Evolutionary conservation across 805 yeast genomes (phyloP).

Genomic region (Myxozyma geophila): DNA sequence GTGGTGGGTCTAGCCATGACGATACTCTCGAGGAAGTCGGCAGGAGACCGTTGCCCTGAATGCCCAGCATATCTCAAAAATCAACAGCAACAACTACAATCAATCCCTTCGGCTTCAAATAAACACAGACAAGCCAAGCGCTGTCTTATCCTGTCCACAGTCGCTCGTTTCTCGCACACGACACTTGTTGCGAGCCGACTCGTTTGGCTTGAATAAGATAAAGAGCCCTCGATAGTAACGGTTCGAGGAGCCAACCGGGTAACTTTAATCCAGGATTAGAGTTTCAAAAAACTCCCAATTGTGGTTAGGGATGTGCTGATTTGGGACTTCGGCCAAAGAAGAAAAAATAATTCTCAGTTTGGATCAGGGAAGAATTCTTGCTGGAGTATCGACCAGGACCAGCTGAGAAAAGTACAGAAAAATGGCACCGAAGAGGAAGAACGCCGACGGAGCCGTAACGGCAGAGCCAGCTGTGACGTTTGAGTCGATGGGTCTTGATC

Average conservation of each 20-base stretch:
- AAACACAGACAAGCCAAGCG: no score
- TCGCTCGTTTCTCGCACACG: not conserved
- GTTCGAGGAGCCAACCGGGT: not conserved
- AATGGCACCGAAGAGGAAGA: slow-evolving; percentile 19
- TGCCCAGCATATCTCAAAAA: not conserved
- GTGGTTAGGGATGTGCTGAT: not conserved
- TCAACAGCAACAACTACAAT: not conserved
- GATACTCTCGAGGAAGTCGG: slow-evolving; percentile 5
- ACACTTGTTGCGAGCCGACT: not conserved
- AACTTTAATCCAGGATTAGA: not conserved
- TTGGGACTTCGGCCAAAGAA: no score
- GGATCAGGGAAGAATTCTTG: not conserved
- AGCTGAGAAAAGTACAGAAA: not conserved
- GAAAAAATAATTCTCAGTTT: no score
- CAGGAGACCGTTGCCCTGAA: not conserved
- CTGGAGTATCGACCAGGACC: not conserved
- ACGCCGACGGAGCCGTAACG: not conserved
- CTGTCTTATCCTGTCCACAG: no score
- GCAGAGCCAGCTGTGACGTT: slow-evolving; percentile 52
- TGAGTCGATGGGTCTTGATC: slow-evolving; percentile 78
- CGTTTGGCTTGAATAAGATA: not conserved
- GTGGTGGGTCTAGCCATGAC: slow-evolving; percentile 32
- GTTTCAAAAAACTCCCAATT: not conserved
- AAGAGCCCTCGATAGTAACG: not conserved
- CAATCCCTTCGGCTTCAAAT: not conserved